Evolutionary conservation across 192 early-diverging fungal genomes (phyloP).

Genomic region (Backusella liffmaniae): DNA sequence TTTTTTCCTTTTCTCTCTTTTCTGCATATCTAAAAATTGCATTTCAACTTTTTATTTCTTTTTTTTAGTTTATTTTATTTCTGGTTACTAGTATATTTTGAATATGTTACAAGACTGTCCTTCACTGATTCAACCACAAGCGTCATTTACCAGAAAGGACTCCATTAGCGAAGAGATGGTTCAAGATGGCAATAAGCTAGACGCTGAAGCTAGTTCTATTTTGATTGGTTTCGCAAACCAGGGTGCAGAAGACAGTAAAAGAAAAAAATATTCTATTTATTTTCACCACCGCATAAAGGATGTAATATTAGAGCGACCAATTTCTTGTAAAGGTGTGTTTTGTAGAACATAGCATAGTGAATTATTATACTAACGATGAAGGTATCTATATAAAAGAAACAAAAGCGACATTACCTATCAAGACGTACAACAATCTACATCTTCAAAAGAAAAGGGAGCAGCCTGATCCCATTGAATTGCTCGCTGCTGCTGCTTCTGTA

Average conservation of each 20-base stretch:
- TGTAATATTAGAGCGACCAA: not conserved
- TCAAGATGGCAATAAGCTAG: conserved; percentile 10
- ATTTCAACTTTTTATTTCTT: not conserved
- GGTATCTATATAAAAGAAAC: not conserved
- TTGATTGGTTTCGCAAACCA: conserved; percentile 38
- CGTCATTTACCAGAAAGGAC: conserved; percentile 24
- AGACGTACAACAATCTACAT: conserved; percentile 4
- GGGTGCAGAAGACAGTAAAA: not conserved
- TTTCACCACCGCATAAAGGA: not conserved
- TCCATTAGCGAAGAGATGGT: not conserved
- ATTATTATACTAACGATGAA: not conserved
- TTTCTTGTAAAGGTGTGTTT: conserved; percentile 3
- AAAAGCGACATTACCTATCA: not conserved
- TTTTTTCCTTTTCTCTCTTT: not conserved
- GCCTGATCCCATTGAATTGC: conserved; percentile 20
- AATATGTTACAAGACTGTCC: conserved; percentile 17
- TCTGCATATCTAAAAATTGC: not conserved
- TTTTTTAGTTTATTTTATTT: not conserved
- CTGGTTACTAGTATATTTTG: not conserved
- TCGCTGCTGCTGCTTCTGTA: conserved; percentile 26
- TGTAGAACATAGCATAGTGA: not conserved
- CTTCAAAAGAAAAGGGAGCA: conserved; percentile 1
- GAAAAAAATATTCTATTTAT: not conserved
- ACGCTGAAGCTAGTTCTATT: conserved; percentile 36
- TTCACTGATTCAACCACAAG: conserved; percentile 21